Evolutionary conservation across 129 eudicot genomes (phyloP), one percentile per base, ranked within the genome.

Genomic region (Mikania micrantha): DNA sequence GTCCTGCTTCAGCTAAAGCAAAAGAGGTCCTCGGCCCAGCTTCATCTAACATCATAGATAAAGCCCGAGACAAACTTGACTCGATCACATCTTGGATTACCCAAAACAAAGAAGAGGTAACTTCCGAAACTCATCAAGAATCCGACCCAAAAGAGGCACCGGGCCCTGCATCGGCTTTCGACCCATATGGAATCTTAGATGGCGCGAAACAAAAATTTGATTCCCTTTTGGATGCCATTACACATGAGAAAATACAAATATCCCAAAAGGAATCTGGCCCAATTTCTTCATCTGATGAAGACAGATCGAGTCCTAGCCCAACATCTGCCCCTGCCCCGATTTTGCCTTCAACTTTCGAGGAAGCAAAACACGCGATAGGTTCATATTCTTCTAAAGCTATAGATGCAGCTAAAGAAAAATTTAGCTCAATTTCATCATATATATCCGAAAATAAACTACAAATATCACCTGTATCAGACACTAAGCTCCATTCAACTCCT

Each of bases 161-260:
- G 47, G 25, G n/a, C 41, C 74, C 66, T 24, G 64, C 16, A 2
- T n/a, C 64, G 39, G 56, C 28, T 70, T 39, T 49, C 8, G 45
- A 50, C 34, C 52, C 41, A 4, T 17, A 29, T 3, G 32, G 35
- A 11, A 10, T 34, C 21, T 34, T 56, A 40, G 75, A 70, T 28
- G 70, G 57, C 28, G 71, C 56, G 25, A 54, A 64, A 64, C 25
- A 64, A 40, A 54, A 64, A 3, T 36, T 73, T 39, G 65, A 54
- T 15, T 76, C 74, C 1, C n/a, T 67, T 3, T 7, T 56, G 13
- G 70, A 73, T 17, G 60, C 34, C 35, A 57, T 76, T 27, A 59
- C 80, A 10, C 44, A 75, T 31, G 42, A 67, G 5, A 67, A 73
- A 73, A 64, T 66, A 28, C 52, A 75, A 31, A 42, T 47, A 60